phyloP scores from a whole-genome alignment of 768 basidiomycete genomes.

The Rhizopogon vinicolor region DNA sequence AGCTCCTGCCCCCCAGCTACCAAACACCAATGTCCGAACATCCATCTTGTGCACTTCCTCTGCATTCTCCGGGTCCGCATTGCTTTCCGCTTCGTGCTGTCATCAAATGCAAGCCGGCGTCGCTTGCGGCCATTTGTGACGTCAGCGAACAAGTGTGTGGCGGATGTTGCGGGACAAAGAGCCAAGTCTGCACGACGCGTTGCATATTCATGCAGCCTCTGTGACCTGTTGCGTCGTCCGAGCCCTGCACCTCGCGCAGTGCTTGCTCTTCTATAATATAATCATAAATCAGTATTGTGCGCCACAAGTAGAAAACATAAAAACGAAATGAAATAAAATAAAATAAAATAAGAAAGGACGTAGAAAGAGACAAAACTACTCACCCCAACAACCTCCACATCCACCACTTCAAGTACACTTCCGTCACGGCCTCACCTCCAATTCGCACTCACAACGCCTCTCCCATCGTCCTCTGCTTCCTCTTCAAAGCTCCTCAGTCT shows the following conservation, averaged over 20 bases:
- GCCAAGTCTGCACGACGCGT: conserved; percentile 47
- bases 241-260: conserved; percentile 51
- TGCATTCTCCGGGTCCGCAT: conserved; percentile 19
- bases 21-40: conserved; percentile 47
- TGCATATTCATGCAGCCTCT: conserved; percentile 64
- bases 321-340: no score
- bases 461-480: conserved; percentile 51
- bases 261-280: conserved; percentile 38
- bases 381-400: conserved; percentile 62
- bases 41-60: conserved; percentile 38
- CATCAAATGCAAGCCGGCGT: conserved; percentile 17
- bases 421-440: conserved; percentile 84
- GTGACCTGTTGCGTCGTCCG: conserved; percentile 56
- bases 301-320: conserved; percentile 2
- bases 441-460: conserved; percentile 57
- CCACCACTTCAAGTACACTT: conserved; percentile 67
- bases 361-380: conserved; percentile 16
- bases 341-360: not conserved
- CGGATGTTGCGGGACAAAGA: conserved; percentile 14
- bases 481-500: conserved; percentile 25
- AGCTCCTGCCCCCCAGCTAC: conserved; percentile 31
- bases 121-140: conserved; percentile 32
- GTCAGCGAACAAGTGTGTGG: conserved; percentile 20
- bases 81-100: conserved; percentile 16
- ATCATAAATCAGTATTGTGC: not conserved